phyloP scores from a whole-genome alignment of 2,329 filamentous ascomycete species.

The Escovopsis sp. region DNA sequence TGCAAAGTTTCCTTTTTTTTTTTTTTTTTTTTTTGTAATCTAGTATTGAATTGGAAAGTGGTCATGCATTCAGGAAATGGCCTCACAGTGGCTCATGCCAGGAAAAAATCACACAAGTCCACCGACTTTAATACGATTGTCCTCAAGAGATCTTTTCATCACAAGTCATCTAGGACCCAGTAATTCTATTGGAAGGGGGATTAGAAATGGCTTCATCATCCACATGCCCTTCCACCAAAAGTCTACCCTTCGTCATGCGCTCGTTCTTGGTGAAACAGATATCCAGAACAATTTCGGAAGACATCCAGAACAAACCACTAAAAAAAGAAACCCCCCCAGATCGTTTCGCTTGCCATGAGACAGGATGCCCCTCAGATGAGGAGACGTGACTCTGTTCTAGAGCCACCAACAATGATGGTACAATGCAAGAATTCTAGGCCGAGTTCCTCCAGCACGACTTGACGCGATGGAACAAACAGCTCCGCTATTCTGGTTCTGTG shows the following conservation, averaged over 20 bases:
- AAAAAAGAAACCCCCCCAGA: not conserved
- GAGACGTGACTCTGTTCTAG: not conserved
- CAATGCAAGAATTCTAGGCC: no score
- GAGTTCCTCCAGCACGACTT: not conserved
- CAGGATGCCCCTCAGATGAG: not conserved
- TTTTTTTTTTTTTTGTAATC: not conserved
- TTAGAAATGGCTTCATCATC: not conserved
- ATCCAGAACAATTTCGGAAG: not conserved
- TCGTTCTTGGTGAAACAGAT: not conserved
- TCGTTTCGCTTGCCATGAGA: not conserved
- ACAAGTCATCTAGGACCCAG: not conserved
- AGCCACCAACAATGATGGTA: no score
- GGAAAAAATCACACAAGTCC: not conserved
- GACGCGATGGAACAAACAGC: not conserved
- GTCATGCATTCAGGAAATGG: no score
- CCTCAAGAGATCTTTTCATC: not conserved
- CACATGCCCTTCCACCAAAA: not conserved
- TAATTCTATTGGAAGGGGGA: no score
- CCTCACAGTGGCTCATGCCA: no score
- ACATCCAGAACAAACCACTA: not conserved
- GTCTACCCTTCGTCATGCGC: no score
- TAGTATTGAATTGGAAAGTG: not conserved
- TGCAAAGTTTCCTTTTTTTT: not conserved
- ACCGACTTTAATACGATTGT: not conserved
- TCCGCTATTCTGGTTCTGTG: no score